Percentiles rank a stretch among this genome's conserved stretches.
Conservation (phyloP, 2,329 filamentous ascomycete genomes). For the Nothopassalora personata region DNA sequence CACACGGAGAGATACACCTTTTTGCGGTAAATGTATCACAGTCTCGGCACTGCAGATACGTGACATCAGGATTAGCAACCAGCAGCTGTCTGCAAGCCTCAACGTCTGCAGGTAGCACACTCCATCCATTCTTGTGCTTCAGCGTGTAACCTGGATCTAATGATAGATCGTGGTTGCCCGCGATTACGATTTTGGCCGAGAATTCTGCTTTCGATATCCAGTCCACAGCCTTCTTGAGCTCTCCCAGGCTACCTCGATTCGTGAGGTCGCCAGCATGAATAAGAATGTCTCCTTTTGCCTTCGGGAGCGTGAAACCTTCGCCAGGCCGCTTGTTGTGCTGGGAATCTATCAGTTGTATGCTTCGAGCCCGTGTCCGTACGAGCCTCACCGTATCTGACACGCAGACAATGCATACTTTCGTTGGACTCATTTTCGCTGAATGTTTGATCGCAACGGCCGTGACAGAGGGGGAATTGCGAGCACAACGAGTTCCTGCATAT, state of each 20-base stretch:
- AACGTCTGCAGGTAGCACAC: constrained; percentile 39
- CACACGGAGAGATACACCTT: constrained; percentile 57
- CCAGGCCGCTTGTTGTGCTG: constrained; percentile 55
- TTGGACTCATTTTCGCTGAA: not conserved
- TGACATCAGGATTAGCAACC: constrained; percentile 47
- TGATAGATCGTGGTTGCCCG: constrained; percentile 73
- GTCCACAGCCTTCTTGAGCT: constrained; percentile 55
- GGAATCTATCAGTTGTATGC: not conserved
- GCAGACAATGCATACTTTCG: constrained; percentile 62
- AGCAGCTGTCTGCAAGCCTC: constrained; percentile 53
- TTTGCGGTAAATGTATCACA: constrained; percentile 54
- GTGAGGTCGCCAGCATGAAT: constrained; percentile 74
- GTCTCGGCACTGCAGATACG: constrained; percentile 55
- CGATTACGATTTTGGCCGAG: constrained; percentile 65
- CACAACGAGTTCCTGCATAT: not conserved
- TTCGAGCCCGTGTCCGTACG: constrained; percentile 1
- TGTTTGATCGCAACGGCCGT: not conserved
- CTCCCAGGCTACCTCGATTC: constrained; percentile 58
- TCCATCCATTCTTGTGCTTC: constrained; percentile 28
- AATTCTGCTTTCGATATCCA: constrained; percentile 67
- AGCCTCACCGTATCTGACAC: constrained; percentile 57
- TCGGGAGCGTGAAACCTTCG: constrained; percentile 56
- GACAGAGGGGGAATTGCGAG: not conserved
- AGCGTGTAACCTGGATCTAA: constrained; percentile 46
- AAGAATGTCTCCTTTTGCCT: constrained; percentile 65